Conservation (phyloP, 2,329 filamentous ascomycete species). For the Venturia oleaginea region DNA sequence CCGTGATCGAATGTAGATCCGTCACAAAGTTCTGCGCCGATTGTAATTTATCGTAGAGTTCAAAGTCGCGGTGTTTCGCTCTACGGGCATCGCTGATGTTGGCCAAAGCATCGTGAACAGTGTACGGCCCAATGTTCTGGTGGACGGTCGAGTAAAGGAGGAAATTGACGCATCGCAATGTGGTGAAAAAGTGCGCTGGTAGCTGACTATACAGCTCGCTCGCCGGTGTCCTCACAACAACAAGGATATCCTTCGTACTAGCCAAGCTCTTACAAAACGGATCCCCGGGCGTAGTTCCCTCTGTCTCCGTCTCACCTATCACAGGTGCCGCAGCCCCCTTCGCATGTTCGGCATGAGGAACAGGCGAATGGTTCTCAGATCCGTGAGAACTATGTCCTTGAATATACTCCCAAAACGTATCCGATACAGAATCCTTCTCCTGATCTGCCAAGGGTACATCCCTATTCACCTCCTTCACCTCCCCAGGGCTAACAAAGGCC, state of each 20-base stretch:
- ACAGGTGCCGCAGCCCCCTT: not conserved
- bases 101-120: slow-evolving; percentile 15
- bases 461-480: not conserved
- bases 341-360: slow-evolving; percentile 11
- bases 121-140: slow-evolving; percentile 14
- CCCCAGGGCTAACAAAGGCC: slow-evolving; percentile 3
- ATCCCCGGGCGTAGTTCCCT: slow-evolving; percentile 1
- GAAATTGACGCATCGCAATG: slow-evolving; percentile 13
- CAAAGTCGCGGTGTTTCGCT: slow-evolving; percentile 14
- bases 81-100: slow-evolving; percentile 11
- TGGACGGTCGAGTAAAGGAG: slow-evolving; percentile 15
- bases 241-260: slow-evolving; percentile 11
- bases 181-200: slow-evolving; percentile 14
- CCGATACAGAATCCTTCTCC: slow-evolving; percentile 10
- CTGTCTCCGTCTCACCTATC: not conserved
- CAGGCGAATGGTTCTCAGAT: not conserved
- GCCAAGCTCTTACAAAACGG: slow-evolving; percentile 9
- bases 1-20: slow-evolving; percentile 17
- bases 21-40: slow-evolving; percentile 16
- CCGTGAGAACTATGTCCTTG: slow-evolving; percentile 13
- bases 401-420: slow-evolving; percentile 12
- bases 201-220: slow-evolving; percentile 14
- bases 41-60: slow-evolving; percentile 14
- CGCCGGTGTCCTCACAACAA: slow-evolving; percentile 16
- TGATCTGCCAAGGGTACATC: not conserved